Conservation (phyloP, 148 eudicot genomes). For the Rhododendron williamsianum region DNA sequence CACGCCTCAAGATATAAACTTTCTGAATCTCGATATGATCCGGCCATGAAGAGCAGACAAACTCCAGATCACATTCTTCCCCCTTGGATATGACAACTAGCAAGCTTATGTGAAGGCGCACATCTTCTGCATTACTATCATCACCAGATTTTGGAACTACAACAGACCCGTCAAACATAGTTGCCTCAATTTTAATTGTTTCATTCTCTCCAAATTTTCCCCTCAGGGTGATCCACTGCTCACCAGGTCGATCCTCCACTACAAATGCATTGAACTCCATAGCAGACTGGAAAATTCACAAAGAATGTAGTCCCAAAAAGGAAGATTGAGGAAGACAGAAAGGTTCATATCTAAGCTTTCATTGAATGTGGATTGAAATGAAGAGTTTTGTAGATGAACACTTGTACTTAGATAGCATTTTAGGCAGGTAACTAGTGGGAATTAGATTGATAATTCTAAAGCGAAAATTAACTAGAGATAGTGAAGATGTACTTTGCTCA, state of each 20-base stretch:
- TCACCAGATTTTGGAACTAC: constrained; percentile 39
- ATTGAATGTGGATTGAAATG: not conserved
- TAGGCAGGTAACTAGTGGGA: not conserved
- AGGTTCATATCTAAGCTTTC: not conserved
- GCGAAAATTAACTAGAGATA: not conserved
- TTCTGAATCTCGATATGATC: constrained; percentile 59
- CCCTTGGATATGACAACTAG: constrained; percentile 58
- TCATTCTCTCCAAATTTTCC: constrained; percentile 48
- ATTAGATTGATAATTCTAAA: not conserved
- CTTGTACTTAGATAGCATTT: not conserved
- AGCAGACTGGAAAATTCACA: constrained; percentile 37
- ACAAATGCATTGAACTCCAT: constrained; percentile 32
- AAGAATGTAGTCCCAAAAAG: constrained; percentile 3
- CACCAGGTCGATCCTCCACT: constrained; percentile 62
- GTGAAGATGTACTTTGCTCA: not conserved
- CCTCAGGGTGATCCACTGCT: constrained; percentile 51
- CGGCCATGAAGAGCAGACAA: constrained; percentile 75
- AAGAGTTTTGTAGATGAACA: not conserved
- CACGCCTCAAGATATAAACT: constrained; percentile 37
- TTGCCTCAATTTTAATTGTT: constrained; percentile 24
- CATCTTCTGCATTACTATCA: constrained; percentile 33
- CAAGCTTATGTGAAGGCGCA: constrained; percentile 53
- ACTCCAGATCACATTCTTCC: constrained; percentile 48
- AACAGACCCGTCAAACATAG: constrained; percentile 62
- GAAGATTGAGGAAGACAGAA: not conserved